Evolutionary conservation across 495 filamentous ascomycete genomes (phyloP).

Genomic region (Astrocystis sublimbata): DNA sequence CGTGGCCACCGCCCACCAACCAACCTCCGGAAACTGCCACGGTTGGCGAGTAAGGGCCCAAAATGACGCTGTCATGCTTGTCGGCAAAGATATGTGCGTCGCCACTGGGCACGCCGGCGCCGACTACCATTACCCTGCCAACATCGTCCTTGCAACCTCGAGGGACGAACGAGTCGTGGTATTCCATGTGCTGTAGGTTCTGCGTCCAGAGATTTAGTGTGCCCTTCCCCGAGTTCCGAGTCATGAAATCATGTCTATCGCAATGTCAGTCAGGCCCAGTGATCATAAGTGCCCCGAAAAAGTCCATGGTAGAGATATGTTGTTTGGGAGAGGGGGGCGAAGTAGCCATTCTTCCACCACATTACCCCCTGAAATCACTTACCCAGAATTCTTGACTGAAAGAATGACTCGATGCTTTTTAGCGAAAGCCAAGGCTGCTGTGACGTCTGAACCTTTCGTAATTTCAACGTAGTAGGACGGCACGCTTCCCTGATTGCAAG

Average conservation of each 20-base stretch:
- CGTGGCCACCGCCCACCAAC: slow-evolving; percentile 62
- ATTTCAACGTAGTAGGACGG: slow-evolving; percentile 55
- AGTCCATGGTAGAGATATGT: background rate
- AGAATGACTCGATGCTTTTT: slow-evolving; percentile 37
- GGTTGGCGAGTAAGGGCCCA: slow-evolving; percentile 43
- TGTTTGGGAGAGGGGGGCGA: background rate
- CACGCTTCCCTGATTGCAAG: slow-evolving; percentile 28
- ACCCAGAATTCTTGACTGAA: slow-evolving; percentile 47
- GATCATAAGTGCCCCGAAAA: background rate
- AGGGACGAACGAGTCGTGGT: slow-evolving; percentile 38
- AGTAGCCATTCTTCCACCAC: background rate
- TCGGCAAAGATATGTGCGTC: slow-evolving; percentile 37
- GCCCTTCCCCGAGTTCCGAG: slow-evolving; percentile 51
- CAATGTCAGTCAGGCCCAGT: background rate
- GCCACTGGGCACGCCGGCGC: slow-evolving; percentile 41
- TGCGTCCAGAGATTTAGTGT: slow-evolving; percentile 63
- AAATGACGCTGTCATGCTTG: slow-evolving; percentile 35
- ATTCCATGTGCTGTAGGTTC: slow-evolving; percentile 51
- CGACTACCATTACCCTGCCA: slow-evolving; percentile 39
- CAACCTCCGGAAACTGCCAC: slow-evolving; percentile 60
- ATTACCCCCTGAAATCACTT: slow-evolving; percentile 4
- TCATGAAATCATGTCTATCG: slow-evolving; percentile 34
- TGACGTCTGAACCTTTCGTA: slow-evolving; percentile 36
- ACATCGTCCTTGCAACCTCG: slow-evolving; percentile 34
- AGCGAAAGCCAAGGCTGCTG: slow-evolving; percentile 49